Conservation (phyloP, 345 rosid genomes). For the Orychophragmus violaceus region DNA sequence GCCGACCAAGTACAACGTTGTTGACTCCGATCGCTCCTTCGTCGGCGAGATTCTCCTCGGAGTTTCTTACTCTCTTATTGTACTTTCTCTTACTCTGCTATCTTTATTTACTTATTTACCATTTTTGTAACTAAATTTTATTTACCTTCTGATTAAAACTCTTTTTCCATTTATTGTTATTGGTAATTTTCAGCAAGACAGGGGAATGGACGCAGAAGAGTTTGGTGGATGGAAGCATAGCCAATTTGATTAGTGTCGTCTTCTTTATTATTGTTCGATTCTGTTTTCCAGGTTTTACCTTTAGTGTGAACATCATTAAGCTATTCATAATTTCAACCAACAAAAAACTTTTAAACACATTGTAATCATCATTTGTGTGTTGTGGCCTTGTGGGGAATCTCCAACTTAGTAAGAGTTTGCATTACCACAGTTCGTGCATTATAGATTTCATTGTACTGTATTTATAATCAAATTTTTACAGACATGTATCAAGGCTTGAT, state of each 20-base stretch:
- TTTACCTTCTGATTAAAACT: not conserved
- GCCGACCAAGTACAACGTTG: slow-evolving; percentile 54
- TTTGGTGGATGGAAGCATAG: slow-evolving; percentile 85
- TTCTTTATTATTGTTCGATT: not conserved
- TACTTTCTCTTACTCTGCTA: not conserved
- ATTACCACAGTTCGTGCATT: not conserved
- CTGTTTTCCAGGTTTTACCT: not conserved
- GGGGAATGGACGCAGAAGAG: slow-evolving; percentile 29
- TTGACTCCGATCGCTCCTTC: slow-evolving; percentile 38
- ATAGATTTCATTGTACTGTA: not conserved
- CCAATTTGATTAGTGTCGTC: slow-evolving; percentile 12
- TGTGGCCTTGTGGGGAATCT: not conserved
- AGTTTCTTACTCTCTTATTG: slow-evolving; percentile 36
- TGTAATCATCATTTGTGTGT: too few species aligned
- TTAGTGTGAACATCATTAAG: slow-evolving; percentile 8
- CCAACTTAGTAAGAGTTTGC: not conserved
- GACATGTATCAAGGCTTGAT: too few species aligned
- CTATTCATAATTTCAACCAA: not conserved
- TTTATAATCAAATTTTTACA: not conserved
- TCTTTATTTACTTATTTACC: not conserved
- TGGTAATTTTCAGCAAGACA: slow-evolving; percentile 32
- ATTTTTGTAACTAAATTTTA: not conserved
- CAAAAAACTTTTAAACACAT: not conserved
- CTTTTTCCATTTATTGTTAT: not conserved
- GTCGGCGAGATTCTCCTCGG: slow-evolving; percentile 73